Evolutionary conservation across 108 stramenopile species (phyloP).

Genomic region (Thalassiosira profunda): DNA sequence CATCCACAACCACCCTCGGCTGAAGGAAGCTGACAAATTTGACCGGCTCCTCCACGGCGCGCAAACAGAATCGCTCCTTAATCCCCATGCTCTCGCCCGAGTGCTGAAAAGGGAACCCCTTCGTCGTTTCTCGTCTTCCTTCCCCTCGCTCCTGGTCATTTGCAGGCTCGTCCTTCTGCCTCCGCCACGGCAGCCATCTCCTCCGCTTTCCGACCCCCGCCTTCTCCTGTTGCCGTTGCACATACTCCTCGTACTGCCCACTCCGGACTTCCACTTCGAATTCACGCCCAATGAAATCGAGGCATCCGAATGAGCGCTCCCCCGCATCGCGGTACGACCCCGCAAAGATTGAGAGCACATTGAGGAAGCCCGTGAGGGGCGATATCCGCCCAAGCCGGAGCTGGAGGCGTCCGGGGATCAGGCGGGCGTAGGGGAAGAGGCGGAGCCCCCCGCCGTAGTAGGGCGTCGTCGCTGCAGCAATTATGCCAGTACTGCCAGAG

Average conservation of each 20-base stretch:
- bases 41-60: slow-evolving; percentile 51
- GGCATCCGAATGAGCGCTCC: slow-evolving; percentile 50
- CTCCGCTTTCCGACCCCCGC: not conserved
- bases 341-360: slow-evolving; percentile 67
- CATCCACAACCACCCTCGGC: slow-evolving; percentile 52
- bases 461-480: slow-evolving; percentile 64
- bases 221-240: not conserved
- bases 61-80: slow-evolving; percentile 53
- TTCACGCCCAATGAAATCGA: slow-evolving; percentile 71
- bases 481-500: slow-evolving; percentile 64
- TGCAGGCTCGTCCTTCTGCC: not conserved
- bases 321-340: slow-evolving; percentile 66
- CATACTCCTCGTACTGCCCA: slow-evolving; percentile 24
- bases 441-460: slow-evolving; percentile 76
- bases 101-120: slow-evolving; percentile 77
- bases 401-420: slow-evolving; percentile 52
- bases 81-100: slow-evolving; percentile 68
- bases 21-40: slow-evolving; percentile 65
- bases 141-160: slow-evolving; percentile 6
- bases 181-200: not conserved
- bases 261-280: slow-evolving; percentile 58
- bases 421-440: slow-evolving; percentile 74
- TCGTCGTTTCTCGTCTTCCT: not conserved
- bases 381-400: slow-evolving; percentile 69
- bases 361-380: slow-evolving; percentile 59